These are phyloP conservation scores for Euclidium syriacum DNA, from an alignment of 345 rosid species.

Conservation along the genomic window DNA sequence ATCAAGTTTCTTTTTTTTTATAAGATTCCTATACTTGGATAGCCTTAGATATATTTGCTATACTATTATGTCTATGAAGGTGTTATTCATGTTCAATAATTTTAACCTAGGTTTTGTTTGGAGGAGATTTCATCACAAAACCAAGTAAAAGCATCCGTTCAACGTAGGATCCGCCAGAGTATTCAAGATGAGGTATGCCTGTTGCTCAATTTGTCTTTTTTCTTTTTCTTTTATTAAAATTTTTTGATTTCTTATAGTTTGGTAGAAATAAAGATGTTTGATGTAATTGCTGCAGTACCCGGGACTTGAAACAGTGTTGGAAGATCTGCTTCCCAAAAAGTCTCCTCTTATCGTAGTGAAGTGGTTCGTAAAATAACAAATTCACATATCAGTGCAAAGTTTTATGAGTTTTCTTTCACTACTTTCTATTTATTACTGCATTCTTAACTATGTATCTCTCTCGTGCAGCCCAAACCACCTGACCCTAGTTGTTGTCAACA, in stretches of 20 bases:
- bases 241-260: neutral
- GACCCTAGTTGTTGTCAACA: constrained; percentile 87
- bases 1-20: neutral
- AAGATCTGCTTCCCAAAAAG: constrained; percentile 97
- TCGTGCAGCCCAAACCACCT: constrained; percentile 88
- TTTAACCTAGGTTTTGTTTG: constrained; percentile 57
- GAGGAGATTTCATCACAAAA: constrained; percentile 96
- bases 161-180: constrained; percentile 90
- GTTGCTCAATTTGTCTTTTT: neutral
- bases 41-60: neutral
- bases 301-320: constrained; percentile 83
- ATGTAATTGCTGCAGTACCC: constrained; percentile 63
- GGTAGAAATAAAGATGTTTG: neutral
- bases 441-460: neutral
- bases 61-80: neutral
- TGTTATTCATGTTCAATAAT: neutral
- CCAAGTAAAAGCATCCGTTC: constrained; percentile 99
- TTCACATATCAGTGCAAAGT: constrained; percentile 1
- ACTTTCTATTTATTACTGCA: neutral
- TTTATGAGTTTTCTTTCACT: neutral
- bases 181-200: constrained; percentile 81
- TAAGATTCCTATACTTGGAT: neutral
- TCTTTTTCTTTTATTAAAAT: neutral
- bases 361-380: constrained; percentile 48
- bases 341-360: constrained; percentile 80